Conservation (phyloP, 805 yeast genomes). For the Lachancea sp. region DNA sequence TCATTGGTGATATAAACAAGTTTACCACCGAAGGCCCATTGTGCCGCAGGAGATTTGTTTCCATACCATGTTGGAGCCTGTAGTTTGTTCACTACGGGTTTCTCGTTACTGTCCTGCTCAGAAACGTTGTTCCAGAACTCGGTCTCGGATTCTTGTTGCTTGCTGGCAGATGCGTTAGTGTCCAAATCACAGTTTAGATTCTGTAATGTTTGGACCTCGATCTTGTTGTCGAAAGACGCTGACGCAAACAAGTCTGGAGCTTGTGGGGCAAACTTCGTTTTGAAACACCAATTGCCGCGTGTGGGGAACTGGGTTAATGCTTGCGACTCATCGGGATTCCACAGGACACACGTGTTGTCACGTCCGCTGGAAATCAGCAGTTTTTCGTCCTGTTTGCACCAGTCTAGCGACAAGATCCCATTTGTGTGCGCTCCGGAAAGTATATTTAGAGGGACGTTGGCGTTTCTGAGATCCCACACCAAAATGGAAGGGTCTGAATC, state of each 20-base stretch:
- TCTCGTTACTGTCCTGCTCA: constrained; percentile 61
- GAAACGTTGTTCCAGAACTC: constrained; percentile 85
- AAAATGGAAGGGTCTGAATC: constrained; percentile 75
- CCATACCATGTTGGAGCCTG: constrained; percentile 91
- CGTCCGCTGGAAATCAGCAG: constrained; percentile 85
- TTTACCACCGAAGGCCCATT: constrained; percentile 92
- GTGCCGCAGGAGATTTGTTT: constrained; percentile 59
- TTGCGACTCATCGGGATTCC: constrained; percentile 80
- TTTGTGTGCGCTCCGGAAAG: constrained; percentile 67
- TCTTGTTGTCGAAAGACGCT: constrained; percentile 80
- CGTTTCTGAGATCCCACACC: constrained; percentile 91
- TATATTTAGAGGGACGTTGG: constrained; percentile 78
- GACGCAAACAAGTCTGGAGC: constrained; percentile 87
- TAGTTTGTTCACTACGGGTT: constrained; percentile 51
- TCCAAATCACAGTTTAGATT: constrained; percentile 39
- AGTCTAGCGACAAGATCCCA: constrained; percentile 85
- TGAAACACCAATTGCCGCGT: constrained; percentile 89
- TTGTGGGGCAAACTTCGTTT: constrained; percentile 78
- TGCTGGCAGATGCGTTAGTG: constrained; percentile 26
- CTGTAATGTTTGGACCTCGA: constrained; percentile 78
- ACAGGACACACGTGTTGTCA: constrained; percentile 78
- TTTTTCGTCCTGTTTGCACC: constrained; percentile 81
- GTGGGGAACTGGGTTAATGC: constrained; percentile 84
- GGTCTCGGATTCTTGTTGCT: constrained; percentile 42
- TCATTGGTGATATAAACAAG: constrained; percentile 49